phyloP scores from a whole-genome alignment of 179 eudicot genomes.

The Beta corolliflora region DNA sequence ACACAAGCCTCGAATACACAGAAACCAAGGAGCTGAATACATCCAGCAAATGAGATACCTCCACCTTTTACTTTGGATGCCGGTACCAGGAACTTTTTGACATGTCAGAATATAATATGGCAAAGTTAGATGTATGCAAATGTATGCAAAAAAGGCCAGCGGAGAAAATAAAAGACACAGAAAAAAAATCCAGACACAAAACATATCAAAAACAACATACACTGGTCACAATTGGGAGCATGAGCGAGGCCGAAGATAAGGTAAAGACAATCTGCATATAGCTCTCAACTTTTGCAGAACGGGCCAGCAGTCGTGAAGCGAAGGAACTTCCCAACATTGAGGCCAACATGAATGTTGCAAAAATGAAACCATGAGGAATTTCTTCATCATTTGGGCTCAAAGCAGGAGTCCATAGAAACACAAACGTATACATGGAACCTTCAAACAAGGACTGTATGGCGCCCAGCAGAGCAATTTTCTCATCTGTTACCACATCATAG shows the following conservation, averaged over 20 bases:
- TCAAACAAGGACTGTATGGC: conserved; percentile 97
- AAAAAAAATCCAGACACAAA: conserved; percentile 46
- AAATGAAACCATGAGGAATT: conserved; percentile 94
- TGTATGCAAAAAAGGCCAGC: conserved; percentile 32
- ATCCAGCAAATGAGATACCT: conserved; percentile 72
- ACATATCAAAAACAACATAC: conserved; percentile 46
- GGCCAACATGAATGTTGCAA: conserved; percentile 98
- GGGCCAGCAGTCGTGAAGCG: conserved; percentile 86
- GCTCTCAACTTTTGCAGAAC: conserved; percentile 70
- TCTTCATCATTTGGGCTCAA: conserved; percentile 95
- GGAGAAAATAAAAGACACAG: conserved; percentile 69
- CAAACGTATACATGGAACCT: conserved; percentile 99
- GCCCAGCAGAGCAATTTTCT: conserved; percentile 92
- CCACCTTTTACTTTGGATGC: conserved; percentile 67
- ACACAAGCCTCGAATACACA: conserved; percentile 94
- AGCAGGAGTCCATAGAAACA: conserved; percentile 98
- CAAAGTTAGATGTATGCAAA: conserved; percentile 10
- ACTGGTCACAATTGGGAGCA: conserved; percentile 76
- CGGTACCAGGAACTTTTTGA: conserved; percentile 62
- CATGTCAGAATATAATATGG: conserved; percentile 1
- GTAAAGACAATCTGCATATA: conserved; percentile 96
- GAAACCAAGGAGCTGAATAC: conserved; percentile 85
- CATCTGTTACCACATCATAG: conserved; percentile 52
- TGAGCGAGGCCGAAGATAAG: conserved; percentile 69
- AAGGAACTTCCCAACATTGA: conserved; percentile 97